These are phyloP conservation scores for Colletotrichum abscissum DNA, from an alignment of 2,329 filamentous ascomycete genomes.

Conservation along the genomic window DNA sequence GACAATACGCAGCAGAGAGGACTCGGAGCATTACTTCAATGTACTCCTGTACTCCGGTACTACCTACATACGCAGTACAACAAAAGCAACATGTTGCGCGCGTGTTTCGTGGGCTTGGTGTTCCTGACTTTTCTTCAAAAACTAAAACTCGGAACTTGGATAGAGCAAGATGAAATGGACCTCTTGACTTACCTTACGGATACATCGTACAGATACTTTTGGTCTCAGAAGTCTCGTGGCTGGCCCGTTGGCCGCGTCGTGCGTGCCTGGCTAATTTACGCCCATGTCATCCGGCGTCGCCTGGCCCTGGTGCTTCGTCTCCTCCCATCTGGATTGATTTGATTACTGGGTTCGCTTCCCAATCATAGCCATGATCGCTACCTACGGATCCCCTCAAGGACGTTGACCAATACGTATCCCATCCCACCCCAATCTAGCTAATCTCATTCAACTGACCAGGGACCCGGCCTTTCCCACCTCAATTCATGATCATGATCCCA, in stretches of 20 bases:
- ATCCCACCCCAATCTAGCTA: slow-evolving; percentile 17
- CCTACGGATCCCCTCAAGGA: no score
- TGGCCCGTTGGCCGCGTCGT: background rate
- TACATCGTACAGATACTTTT: no score
- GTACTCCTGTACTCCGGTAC: background rate
- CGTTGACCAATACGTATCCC: background rate
- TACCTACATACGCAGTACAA: background rate
- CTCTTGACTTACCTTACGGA: background rate
- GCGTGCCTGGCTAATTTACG: background rate
- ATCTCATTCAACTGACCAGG: slow-evolving; percentile 16
- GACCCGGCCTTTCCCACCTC: background rate
- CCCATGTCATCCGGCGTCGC: slow-evolving; percentile 7
- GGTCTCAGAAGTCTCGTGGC: background rate
- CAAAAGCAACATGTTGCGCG: background rate
- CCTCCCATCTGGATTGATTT: slow-evolving; percentile 3
- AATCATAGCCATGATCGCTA: slow-evolving; percentile 8
- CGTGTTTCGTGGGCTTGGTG: background rate
- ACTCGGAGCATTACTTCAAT: background rate
- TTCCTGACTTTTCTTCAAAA: background rate
- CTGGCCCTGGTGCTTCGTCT: slow-evolving; percentile 4
- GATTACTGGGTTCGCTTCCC: slow-evolving; percentile 6
- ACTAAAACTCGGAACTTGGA: background rate
- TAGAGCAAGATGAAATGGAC: background rate
- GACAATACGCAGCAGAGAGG: background rate
- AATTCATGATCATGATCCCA: slow-evolving; percentile 18